Percentiles rank a stretch among this genome's conserved stretches.
These are phyloP conservation scores for Paspalum notatum DNA, from an alignment of 176 grass and related monocot genomes.

Conservation along the genomic window DNA sequence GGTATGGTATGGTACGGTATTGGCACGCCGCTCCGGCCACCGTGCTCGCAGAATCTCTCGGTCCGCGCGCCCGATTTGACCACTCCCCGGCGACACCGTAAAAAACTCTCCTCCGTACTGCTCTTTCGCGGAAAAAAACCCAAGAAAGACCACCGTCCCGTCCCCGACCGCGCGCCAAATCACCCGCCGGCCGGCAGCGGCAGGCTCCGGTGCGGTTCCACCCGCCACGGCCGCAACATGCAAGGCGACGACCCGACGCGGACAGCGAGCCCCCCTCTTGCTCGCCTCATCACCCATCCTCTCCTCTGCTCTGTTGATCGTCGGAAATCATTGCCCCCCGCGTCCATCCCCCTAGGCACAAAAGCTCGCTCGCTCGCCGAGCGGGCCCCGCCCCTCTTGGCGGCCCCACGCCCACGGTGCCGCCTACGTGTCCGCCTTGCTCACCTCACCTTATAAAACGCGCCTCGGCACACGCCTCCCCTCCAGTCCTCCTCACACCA, in stretches of 20 bases:
- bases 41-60: conserved; percentile 38
- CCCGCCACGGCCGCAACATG: too few species aligned
- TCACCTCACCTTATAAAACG: conserved; percentile 47
- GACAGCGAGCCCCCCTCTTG: too few species aligned
- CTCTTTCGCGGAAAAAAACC: too few species aligned
- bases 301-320: neutral
- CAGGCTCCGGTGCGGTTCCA: too few species aligned
- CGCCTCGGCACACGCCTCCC: neutral
- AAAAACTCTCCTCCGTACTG: neutral
- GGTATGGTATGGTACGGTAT: too few species aligned
- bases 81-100: neutral
- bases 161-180: conserved; percentile 21
- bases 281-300: too few species aligned
- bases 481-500: conserved; percentile 7
- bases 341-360: conserved; percentile 13
- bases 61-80: conserved; percentile 9
- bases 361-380: neutral
- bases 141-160: too few species aligned
- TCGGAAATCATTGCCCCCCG: neutral
- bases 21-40: neutral
- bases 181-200: neutral
- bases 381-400: too few species aligned
- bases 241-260: too few species aligned
- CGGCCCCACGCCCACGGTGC: too few species aligned
- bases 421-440: conserved; percentile 26